Evolutionary conservation across 495 filamentous ascomycete species (phyloP).

Genomic region (Hypoxylon fuscum): DNA sequence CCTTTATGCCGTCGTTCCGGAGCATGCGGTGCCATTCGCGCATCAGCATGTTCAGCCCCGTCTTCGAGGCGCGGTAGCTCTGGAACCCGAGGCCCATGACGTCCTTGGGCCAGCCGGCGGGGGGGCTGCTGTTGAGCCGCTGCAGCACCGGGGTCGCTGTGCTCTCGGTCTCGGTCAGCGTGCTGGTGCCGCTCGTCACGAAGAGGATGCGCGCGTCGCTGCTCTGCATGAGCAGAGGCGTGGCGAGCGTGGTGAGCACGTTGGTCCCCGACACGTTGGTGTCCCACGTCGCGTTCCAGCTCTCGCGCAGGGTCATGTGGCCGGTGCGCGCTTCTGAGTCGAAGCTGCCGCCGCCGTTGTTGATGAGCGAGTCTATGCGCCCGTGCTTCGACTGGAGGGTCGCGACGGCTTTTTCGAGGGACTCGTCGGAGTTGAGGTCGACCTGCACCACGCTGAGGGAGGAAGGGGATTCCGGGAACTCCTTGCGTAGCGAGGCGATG

Average conservation of each 20-base stretch:
- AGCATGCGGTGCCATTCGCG: conserved; percentile 63
- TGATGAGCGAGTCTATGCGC: conserved; percentile 60
- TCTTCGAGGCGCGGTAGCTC: conserved; percentile 54
- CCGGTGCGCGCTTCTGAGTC: conserved; percentile 42
- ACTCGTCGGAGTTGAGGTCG: conserved; percentile 63
- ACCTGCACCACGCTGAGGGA: conserved; percentile 52
- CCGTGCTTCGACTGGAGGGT: conserved; percentile 49
- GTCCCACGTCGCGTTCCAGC: conserved; percentile 60
- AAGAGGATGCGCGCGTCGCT: conserved; percentile 59
- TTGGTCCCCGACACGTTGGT: conserved; percentile 60
- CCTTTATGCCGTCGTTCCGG: conserved; percentile 68
- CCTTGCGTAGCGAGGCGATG: conserved; percentile 43
- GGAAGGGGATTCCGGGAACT: conserved; percentile 49
- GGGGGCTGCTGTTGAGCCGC: conserved; percentile 47
- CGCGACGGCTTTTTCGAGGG: conserved; percentile 54
- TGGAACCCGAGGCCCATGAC: not conserved
- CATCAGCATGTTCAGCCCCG: conserved; percentile 74
- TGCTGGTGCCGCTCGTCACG: conserved; percentile 58
- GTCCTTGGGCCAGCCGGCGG: conserved; percentile 55
- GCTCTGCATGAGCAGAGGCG: conserved; percentile 57
- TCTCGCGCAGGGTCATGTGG: conserved; percentile 47
- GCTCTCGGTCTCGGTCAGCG: conserved; percentile 52
- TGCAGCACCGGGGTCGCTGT: not conserved
- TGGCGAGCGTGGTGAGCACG: conserved; percentile 55
- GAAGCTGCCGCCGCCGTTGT: conserved; percentile 60